phyloP scores from a whole-genome alignment of 1,139 yeast genomes.

The Yarrowia galli region DNA sequence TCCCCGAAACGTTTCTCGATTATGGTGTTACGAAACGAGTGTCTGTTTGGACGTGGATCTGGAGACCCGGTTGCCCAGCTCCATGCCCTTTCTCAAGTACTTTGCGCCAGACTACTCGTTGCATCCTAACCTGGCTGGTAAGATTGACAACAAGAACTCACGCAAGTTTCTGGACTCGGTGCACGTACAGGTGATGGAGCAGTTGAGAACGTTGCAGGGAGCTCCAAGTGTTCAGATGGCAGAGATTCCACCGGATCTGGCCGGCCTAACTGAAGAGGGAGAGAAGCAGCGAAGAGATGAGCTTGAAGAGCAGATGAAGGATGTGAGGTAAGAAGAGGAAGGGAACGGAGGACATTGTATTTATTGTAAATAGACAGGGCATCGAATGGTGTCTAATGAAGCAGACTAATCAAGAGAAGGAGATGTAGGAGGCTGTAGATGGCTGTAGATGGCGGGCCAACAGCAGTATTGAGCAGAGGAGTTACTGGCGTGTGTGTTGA shows the following conservation, averaged over 20 bases:
- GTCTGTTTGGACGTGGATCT: slow-evolving; percentile 79
- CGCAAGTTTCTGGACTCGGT: slow-evolving; percentile 85
- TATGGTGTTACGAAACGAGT: slow-evolving; percentile 96
- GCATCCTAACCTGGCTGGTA: slow-evolving; percentile 89
- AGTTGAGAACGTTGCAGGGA: slow-evolving; percentile 78
- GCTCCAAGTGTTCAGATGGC: slow-evolving; percentile 97
- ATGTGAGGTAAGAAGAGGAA: slow-evolving; percentile 14
- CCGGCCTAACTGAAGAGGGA: slow-evolving; percentile 68
- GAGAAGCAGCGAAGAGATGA: slow-evolving; percentile 55
- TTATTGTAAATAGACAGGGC: slow-evolving; percentile 16
- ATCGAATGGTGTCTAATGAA: too few species aligned
- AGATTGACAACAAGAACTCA: slow-evolving; percentile 86
- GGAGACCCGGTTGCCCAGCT: slow-evolving; percentile 77
- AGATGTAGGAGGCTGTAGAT: too few species aligned
- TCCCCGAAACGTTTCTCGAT: slow-evolving; percentile 89
- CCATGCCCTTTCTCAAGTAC: slow-evolving; percentile 82
- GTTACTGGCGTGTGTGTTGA: too few species aligned
- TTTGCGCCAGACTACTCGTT: slow-evolving; percentile 92
- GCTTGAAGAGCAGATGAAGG: slow-evolving; percentile 42
- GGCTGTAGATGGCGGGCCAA: too few species aligned
- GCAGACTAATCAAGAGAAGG: neutral
- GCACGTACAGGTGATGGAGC: slow-evolving; percentile 78
- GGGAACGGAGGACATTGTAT: neutral
- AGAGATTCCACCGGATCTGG: slow-evolving; percentile 84
- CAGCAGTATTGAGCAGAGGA: too few species aligned